Percentiles rank a stretch among this genome's conserved stretches.
Conservation (phyloP, 345 rosid species). For the Aethionema arabicum region DNA sequence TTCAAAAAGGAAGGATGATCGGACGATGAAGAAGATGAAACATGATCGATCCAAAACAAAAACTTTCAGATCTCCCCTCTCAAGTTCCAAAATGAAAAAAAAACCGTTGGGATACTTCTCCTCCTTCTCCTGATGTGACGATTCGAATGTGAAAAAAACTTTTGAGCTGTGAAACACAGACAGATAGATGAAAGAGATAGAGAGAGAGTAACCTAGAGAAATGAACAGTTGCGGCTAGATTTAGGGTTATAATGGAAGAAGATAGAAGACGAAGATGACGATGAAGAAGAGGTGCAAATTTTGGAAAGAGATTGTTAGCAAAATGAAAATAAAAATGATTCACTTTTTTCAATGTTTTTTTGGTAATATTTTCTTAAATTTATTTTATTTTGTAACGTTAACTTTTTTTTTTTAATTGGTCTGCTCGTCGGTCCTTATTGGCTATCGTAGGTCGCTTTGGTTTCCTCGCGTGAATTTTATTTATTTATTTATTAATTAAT, state of each 20-base stretch:
- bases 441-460: conserved; percentile 24
- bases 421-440: conserved; percentile 14
- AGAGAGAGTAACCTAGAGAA: conserved; percentile 18
- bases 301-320: conserved; percentile 25
- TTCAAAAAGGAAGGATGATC: conserved; percentile 43
- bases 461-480: conserved; percentile 24
- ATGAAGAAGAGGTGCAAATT: conserved; percentile 35
- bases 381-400: conserved; percentile 24
- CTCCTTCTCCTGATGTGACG: conserved; percentile 19
- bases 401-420: conserved; percentile 1
- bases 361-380: not conserved
- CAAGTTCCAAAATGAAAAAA: conserved; percentile 21
- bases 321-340: not conserved
- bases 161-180: conserved; percentile 19
- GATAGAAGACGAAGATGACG: conserved; percentile 29
- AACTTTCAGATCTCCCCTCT: conserved; percentile 34
- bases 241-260: conserved; percentile 35
- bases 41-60: conserved; percentile 37
- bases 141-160: conserved; percentile 18
- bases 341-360: conserved; percentile 7
- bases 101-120: conserved; percentile 17
- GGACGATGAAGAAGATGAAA: conserved; percentile 30
- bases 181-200: not conserved
- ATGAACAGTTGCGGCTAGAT: conserved; percentile 38
- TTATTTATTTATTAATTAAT: not conserved